Evolutionary conservation across 352 stramenopile genomes (phyloP).

Genomic region (Phytophthora palmivora): DNA sequence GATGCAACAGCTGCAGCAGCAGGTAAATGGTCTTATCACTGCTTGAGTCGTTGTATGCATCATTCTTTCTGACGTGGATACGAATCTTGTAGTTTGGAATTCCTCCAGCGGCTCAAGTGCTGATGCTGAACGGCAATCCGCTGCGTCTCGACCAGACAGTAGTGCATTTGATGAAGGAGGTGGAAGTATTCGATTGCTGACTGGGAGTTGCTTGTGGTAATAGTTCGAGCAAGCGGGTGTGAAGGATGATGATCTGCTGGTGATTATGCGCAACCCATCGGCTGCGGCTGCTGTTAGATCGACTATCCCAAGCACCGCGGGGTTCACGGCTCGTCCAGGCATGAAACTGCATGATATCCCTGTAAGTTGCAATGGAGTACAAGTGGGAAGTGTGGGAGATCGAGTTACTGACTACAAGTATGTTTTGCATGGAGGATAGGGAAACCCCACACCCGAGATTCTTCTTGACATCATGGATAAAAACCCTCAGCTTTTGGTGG

Average conservation of each 20-base stretch:
- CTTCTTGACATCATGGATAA: constrained; percentile 87
- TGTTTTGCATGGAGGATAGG: constrained; percentile 14
- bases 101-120: constrained; percentile 52
- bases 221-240: constrained; percentile 80
- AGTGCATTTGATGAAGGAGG: constrained; percentile 1
- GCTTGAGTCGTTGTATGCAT: neutral
- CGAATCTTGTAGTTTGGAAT: constrained; percentile 69
- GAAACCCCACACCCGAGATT: constrained; percentile 71
- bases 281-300: constrained; percentile 18
- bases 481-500: constrained; percentile 71
- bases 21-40: constrained; percentile 35
- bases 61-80: constrained; percentile 1
- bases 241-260: constrained; percentile 75
- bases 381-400: neutral
- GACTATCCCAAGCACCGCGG: constrained; percentile 18
- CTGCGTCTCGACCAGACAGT: constrained; percentile 67
- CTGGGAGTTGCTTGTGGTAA: neutral
- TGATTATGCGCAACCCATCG: constrained; percentile 61
- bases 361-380: constrained; percentile 33
- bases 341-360: constrained; percentile 87
- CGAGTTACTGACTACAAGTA: no score
- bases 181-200: neutral
- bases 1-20: constrained; percentile 54
- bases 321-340: constrained; percentile 54
- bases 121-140: constrained; percentile 70